Conservation (phyloP, 768 basidiomycete genomes). For the Polyporus arcularius region DNA sequence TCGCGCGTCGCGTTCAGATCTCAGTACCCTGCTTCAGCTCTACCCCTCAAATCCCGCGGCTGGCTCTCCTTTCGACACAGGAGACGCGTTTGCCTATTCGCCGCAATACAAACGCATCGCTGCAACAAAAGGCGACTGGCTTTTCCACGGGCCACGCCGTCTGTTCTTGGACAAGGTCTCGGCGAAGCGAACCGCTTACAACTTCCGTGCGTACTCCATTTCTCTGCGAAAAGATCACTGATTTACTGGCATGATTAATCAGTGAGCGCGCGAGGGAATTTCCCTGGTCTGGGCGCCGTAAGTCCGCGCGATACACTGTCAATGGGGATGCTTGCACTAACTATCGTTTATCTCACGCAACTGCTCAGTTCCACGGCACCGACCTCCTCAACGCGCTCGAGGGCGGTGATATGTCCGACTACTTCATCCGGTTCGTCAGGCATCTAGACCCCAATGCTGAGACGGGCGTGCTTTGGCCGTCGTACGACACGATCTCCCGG, state of each 20-base stretch:
- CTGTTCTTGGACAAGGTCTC: conserved; percentile 5
- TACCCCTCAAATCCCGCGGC: conserved; percentile 19
- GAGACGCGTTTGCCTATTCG: conserved; percentile 1
- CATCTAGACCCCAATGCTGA: conserved; percentile 28
- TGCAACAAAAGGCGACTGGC: conserved; percentile 25
- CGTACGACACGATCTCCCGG: conserved; percentile 1
- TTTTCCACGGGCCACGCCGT: conserved; percentile 23
- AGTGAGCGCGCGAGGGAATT: too few species aligned
- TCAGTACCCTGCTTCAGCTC: not conserved
- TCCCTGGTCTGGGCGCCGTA: too few species aligned
- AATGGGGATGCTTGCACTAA: not conserved
- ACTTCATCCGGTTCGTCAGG: conserved; percentile 29
- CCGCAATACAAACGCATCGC: conserved; percentile 29
- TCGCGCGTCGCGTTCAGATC: not conserved
- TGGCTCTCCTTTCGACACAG: conserved; percentile 26
- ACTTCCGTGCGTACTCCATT: conserved; percentile 7
- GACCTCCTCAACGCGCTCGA: conserved; percentile 15
- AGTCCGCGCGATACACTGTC: not conserved
- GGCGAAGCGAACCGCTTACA: conserved; percentile 4
- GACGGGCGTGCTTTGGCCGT: conserved; percentile 24
- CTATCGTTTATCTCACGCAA: not conserved
- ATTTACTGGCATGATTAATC: not conserved
- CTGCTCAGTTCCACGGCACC: conserved; percentile 10
- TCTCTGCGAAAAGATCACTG: not conserved
- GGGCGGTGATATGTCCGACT: conserved; percentile 20